Evolutionary conservation across 228 moss, liverwort and hornwort species (phyloP), one percentile per base, ranked within the genome.

Genomic region (Sphagnum fallax): DNA sequence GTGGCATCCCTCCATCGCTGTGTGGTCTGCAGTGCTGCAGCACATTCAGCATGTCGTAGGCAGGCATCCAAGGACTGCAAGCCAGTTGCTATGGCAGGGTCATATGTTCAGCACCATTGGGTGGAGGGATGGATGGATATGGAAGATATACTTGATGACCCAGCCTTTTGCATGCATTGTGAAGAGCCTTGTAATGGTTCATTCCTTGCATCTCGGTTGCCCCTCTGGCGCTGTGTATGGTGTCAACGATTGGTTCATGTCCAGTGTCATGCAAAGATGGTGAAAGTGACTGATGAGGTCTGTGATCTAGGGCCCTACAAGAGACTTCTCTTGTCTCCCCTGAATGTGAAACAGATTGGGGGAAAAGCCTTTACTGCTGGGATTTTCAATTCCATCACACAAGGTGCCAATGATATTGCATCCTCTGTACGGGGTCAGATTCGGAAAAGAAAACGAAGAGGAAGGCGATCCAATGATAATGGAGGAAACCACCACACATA

Each of bases 111-210:
- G 53, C 86, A 87, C 51, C 83, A 83, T 60, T 87, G 86, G 86
- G 86, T 80, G 60, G 83, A 87, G 63, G 86, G 86, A 5, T 87
- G 86, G 86, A 80, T 77, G 65, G 80, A 82, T 65, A 87, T 87
- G 83, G 86, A 87, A 66, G 86, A 83, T 15, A 80, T 87, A 7
- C 72, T 75, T n/a, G 80, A 87, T 52, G 80, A 83, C 69, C 80
- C 83, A 11, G 75, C 77, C 8, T 75, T 74, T 18, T 87, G 86
- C 51, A 87, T 80, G 78, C 77, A 82, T 66, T 87, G 86, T 65
- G 78, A 78, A 50, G 82, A 82, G 53, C 80, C 83, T 14, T 87
- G 86, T 64, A 87, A 80, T 68, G 83, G 78, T 9, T 80, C 82
- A 0, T 83, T 87, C 53, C 82, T 82, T 49, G 75, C 80, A 15